Conservation (phyloP, 2,329 filamentous ascomycete species). For the Stemphylium beticola region DNA sequence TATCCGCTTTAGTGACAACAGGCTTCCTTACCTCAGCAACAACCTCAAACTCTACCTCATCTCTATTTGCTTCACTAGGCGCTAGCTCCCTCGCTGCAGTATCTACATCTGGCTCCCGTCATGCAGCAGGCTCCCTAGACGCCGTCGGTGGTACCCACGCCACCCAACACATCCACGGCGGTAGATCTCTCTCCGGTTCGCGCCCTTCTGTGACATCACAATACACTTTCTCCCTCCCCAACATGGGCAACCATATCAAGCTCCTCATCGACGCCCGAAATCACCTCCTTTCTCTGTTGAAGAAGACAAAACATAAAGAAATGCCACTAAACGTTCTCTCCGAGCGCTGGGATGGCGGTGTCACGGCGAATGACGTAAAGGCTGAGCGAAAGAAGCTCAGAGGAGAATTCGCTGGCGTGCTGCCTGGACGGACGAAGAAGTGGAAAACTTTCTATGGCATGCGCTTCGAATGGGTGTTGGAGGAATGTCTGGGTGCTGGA, state of each 20-base stretch:
- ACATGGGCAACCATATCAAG: slow-evolving; percentile 71
- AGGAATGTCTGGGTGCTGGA: slow-evolving; percentile 73
- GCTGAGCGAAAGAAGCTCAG: slow-evolving; percentile 59
- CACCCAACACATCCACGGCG: slow-evolving; percentile 70
- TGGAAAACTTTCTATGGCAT: slow-evolving; percentile 76
- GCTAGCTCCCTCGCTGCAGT: slow-evolving; percentile 62
- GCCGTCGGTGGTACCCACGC: slow-evolving; percentile 73
- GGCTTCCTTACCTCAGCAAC: slow-evolving; percentile 67
- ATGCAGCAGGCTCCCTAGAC: slow-evolving; percentile 70
- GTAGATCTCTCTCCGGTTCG: slow-evolving; percentile 50
- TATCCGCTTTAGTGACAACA: slow-evolving; percentile 65
- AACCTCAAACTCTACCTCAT: slow-evolving; percentile 41
- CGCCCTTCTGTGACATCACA: slow-evolving; percentile 25
- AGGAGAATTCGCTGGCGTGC: slow-evolving; percentile 63
- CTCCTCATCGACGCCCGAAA: slow-evolving; percentile 66
- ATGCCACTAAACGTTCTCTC: slow-evolving; percentile 66
- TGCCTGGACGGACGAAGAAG: slow-evolving; percentile 68
- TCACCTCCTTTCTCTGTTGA: slow-evolving; percentile 67
- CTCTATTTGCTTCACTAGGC: slow-evolving; percentile 52
- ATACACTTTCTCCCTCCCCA: slow-evolving; percentile 68
- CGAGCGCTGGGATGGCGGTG: slow-evolving; percentile 74
- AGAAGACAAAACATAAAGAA: slow-evolving; percentile 66
- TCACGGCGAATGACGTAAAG: slow-evolving; percentile 55
- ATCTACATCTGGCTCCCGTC: slow-evolving; percentile 64
- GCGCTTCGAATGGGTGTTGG: slow-evolving; percentile 73